A percentile compares a stretch with the other conserved stretches of the same genome.
phyloP scores from a whole-genome alignment of 352 stramenopile species.

The Pythium volutum region DNA sequence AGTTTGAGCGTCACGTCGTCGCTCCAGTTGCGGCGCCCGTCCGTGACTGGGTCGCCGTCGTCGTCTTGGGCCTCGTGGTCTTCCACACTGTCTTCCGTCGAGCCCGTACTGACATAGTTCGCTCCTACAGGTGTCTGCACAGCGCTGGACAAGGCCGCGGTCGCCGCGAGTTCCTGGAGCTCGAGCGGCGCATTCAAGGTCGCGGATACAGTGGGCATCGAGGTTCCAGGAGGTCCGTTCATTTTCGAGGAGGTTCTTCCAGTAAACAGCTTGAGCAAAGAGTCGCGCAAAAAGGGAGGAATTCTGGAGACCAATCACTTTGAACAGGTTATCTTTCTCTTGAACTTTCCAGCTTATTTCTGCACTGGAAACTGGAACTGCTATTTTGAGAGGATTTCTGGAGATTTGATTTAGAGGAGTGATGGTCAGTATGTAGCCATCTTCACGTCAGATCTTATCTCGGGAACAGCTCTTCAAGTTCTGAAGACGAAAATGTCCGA shows the following conservation, averaged over 20 bases:
- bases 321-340: not conserved
- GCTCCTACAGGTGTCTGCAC: not conserved
- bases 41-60: slow-evolving; percentile 37
- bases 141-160: not conserved
- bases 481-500: not conserved
- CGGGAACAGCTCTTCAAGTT: not conserved
- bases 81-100: not conserved
- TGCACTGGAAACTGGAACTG: slow-evolving; percentile 4
- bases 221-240: slow-evolving; percentile 18
- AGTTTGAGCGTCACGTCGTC: slow-evolving; percentile 50
- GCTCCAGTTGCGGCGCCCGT: slow-evolving; percentile 55
- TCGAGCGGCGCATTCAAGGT: not conserved
- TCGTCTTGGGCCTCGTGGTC: slow-evolving; percentile 1
- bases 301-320: slow-evolving; percentile 10
- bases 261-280: not conserved
- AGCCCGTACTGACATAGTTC: not conserved
- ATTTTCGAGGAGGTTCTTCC: slow-evolving; percentile 22
- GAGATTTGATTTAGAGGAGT: not conserved
- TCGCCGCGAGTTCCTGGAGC: slow-evolving; percentile 14
- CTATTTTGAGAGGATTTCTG: not conserved
- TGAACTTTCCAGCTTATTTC: not conserved
- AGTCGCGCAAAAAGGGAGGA: slow-evolving; percentile 1
- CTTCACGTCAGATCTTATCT: not conserved
- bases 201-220: not conserved
- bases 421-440: slow-evolving; percentile 18